phyloP scores from a whole-genome alignment of 2,329 filamentous ascomycete species.

The Aspergillus hortae region DNA sequence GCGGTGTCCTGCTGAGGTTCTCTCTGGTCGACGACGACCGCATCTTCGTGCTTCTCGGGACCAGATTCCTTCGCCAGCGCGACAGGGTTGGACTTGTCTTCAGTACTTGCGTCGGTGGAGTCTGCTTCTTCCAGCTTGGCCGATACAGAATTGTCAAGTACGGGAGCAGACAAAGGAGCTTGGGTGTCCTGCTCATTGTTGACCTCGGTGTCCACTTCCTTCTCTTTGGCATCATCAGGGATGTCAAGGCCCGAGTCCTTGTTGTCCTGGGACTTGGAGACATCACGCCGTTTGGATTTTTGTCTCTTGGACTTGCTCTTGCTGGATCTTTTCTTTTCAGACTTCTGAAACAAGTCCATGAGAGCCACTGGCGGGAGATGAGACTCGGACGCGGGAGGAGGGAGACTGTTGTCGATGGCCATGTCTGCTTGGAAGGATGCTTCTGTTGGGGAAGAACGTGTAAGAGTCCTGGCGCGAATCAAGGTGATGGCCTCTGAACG shows the following conservation, averaged over 20 bases:
- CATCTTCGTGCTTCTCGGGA: too few species aligned
- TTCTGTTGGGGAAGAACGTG: constrained; percentile 6
- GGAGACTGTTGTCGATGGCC: neutral
- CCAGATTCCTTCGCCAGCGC: too few species aligned
- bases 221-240: neutral
- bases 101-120: too few species aligned
- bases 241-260: neutral
- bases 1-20: too few species aligned
- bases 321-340: constrained; percentile 13
- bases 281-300: neutral
- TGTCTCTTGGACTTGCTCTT: constrained; percentile 9
- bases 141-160: too few species aligned
- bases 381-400: neutral
- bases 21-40: too few species aligned
- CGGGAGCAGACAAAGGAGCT: neutral
- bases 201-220: neutral
- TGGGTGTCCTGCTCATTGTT: neutral
- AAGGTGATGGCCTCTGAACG: constrained; percentile 13
- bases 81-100: too few species aligned
- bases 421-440: neutral
- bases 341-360: neutral
- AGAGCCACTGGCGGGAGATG: neutral
- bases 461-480: constrained; percentile 11
- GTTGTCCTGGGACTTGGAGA: neutral
- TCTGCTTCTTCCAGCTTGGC: too few species aligned